phyloP scores from a whole-genome alignment of 352 stramenopile genomes.

The Phytophthora pluvialis region DNA sequence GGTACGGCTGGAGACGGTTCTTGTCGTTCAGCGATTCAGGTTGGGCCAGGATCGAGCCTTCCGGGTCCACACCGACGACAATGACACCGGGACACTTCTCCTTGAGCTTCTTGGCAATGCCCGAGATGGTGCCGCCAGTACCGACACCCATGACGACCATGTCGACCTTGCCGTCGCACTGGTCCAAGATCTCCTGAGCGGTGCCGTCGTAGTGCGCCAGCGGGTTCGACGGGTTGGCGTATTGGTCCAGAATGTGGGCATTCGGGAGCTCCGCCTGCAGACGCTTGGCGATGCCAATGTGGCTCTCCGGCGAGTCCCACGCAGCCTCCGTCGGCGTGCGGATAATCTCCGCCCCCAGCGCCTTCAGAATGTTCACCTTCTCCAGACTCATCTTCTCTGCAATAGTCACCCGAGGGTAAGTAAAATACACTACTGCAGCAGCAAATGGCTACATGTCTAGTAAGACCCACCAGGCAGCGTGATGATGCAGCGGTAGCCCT shows the following conservation, averaged over 20 bases:
- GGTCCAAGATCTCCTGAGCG: conserved; percentile 93
- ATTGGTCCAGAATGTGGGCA: conserved; percentile 96
- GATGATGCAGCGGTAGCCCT: conserved; percentile 95
- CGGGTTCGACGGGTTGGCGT: conserved; percentile 95
- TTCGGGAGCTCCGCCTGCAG: conserved; percentile 94
- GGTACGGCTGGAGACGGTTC: conserved; percentile 87
- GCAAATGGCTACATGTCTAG: background rate
- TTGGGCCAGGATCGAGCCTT: conserved; percentile 93
- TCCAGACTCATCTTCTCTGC: conserved; percentile 96
- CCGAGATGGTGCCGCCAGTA: conserved; percentile 95
- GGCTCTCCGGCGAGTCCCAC: conserved; percentile 94
- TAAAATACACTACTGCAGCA: background rate
- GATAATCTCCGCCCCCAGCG: conserved; percentile 95
- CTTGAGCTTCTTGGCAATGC: conserved; percentile 94
- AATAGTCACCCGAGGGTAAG: background rate
- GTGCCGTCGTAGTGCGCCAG: conserved; percentile 96
- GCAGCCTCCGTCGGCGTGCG: conserved; percentile 95
- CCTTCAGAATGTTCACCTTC: conserved; percentile 96
- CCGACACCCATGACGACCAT: conserved; percentile 95
- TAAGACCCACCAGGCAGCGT: conserved; percentile 61
- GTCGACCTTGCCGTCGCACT: conserved; percentile 94
- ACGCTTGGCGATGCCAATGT: conserved; percentile 93
- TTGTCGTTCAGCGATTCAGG: conserved; percentile 93
- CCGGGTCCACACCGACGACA: conserved; percentile 90
- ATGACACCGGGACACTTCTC: conserved; percentile 87